Conservation (phyloP, 345 rosid species). For the Excoecaria agallocha region DNA sequence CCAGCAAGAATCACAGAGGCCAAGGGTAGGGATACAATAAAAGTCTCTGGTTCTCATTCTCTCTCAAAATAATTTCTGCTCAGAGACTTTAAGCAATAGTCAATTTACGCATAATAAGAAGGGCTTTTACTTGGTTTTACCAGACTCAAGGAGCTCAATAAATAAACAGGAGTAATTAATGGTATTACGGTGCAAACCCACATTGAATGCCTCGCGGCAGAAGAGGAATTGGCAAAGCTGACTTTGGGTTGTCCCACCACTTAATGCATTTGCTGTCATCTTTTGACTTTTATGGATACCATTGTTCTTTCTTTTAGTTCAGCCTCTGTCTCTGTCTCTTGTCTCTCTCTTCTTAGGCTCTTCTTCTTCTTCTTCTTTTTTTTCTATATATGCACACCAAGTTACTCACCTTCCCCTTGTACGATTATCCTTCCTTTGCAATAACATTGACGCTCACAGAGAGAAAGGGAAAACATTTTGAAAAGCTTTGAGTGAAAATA, state of each 20-base stretch:
- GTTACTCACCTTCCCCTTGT: constrained; percentile 21
- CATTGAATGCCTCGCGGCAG: constrained; percentile 92
- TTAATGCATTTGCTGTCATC: constrained; percentile 63
- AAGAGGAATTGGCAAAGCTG: constrained; percentile 51
- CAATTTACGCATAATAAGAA: too few species aligned
- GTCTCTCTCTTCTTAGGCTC: constrained; percentile 1
- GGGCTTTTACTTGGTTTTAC: too few species aligned
- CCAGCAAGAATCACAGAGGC: too few species aligned
- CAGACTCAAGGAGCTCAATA: too few species aligned
- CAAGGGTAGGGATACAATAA: too few species aligned
- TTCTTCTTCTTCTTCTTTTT: constrained; percentile 14
- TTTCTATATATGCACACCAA: constrained; percentile 50
- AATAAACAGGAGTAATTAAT: not conserved
- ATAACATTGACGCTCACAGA: not conserved
- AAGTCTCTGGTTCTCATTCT: too few species aligned
- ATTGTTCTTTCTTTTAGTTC: constrained; percentile 38
- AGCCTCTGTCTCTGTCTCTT: constrained; percentile 31
- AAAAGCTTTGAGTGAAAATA: not conserved
- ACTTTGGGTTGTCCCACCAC: constrained; percentile 43
- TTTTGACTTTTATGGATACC: constrained; percentile 35
- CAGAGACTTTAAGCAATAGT: too few species aligned
- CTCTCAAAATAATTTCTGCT: too few species aligned
- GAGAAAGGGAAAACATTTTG: not conserved
- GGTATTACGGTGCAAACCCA: constrained; percentile 18
- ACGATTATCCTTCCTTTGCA: constrained; percentile 35